phyloP scores from a whole-genome alignment of 495 filamentous ascomycete species.

The Hyphodiscus hymeniophilus region DNA sequence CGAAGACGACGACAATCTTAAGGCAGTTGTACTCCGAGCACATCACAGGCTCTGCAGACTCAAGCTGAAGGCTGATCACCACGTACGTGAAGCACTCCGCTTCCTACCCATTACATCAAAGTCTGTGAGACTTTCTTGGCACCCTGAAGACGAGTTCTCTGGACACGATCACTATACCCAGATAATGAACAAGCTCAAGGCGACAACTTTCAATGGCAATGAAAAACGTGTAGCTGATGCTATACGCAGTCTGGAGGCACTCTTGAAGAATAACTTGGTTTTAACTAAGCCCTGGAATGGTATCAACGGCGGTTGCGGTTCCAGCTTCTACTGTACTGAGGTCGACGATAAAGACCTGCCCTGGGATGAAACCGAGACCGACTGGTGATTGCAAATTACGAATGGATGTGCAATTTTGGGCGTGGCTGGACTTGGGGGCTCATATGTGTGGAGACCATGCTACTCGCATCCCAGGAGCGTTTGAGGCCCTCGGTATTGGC shows the following conservation, averaged over 20 bases:
- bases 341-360: conserved; percentile 1
- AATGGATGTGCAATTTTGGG: too few relatives aligned
- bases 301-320: not conserved
- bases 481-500: too few relatives aligned
- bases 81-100: not conserved
- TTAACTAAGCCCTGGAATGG: not conserved
- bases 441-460: too few relatives aligned
- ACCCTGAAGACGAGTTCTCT: not conserved
- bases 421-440: too few relatives aligned
- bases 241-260: not conserved
- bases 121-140: not conserved
- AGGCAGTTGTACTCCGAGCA: not conserved
- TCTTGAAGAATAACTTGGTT: not conserved
- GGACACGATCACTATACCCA: not conserved
- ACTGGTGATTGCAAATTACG: too few relatives aligned
- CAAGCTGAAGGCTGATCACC: not conserved
- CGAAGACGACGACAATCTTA: not conserved
- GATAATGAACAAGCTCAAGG: not conserved
- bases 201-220: not conserved
- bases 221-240: too few relatives aligned
- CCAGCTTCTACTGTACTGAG: not conserved
- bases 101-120: not conserved
- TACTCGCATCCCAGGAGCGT: too few relatives aligned
- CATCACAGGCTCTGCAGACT: too few relatives aligned
- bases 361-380: not conserved